Evolutionary conservation across 371 early-diverging fungal genomes (phyloP), one percentile per base, ranked within the genome.

Genomic region (Mortierella sp.): DNA sequence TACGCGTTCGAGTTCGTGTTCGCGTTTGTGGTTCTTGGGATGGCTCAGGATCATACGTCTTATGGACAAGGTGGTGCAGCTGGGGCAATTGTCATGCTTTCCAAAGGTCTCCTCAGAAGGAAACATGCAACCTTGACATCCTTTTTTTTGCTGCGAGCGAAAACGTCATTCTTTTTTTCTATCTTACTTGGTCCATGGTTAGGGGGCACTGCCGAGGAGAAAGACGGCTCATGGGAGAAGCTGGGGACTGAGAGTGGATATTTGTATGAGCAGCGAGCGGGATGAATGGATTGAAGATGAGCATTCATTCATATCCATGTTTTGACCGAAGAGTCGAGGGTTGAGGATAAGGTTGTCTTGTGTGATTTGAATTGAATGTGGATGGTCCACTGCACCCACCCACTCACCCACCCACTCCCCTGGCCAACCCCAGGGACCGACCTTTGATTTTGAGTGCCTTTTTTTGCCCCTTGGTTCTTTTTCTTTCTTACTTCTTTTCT

Each of bases 171-270:
- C 29, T 12, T 14, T 0, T 0, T 60, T 27, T 32, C 24, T 27
- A 0, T 1, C 63, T 14, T 6, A 6, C 29, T 29, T 29, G 12
- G 58, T 56, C 58, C 58, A 56, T 60, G 32, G 65, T 24, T 41
- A 38, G 51, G 51, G 14, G 51, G 60, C 60, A 60, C 60, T 60
- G 60, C 65, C 65, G 65, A 65, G 21, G 65, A 60, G 38, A 38
- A 65, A 60, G 32, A 38, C 24, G 65, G 38, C 65, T 38, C 38
- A 35, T 32, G 38, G 18, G 38, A 65, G 63, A 35, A 5, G 2
- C 6, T n/a, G 7, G 24, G 16, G 56, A n/a, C 56, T 56, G 27
- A 38, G 65, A 65, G 38, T 41, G 65, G 14, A 21, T 21, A 65
- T 35, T 18, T 21, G 35, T 18, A 4, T 60, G 65, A 65, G 65